Percentiles rank a stretch among this genome's conserved stretches.
Evolutionary conservation across 2,329 filamentous ascomycete species (phyloP).

Genomic region (Colletotrichum limetticola): DNA sequence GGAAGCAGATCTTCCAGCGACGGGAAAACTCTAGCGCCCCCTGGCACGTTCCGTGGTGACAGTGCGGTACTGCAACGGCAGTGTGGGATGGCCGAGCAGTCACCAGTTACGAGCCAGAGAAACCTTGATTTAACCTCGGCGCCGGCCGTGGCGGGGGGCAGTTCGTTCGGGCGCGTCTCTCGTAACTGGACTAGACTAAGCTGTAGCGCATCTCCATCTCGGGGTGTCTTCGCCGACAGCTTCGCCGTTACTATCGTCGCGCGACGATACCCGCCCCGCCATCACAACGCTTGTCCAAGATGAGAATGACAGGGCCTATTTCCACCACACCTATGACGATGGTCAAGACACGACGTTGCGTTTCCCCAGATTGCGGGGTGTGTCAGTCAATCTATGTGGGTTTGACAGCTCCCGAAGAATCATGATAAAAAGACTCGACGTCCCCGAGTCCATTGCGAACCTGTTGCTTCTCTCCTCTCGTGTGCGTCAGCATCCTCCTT

Average conservation of each 20-base stretch:
- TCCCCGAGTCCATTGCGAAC: neutral
- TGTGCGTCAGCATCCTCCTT: neutral
- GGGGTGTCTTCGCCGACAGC: neutral
- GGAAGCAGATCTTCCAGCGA: conserved; percentile 16
- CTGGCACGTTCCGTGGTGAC: neutral
- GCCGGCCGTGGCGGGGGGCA: neutral
- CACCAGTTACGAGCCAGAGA: no score
- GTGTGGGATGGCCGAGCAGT: neutral
- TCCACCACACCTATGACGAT: neutral
- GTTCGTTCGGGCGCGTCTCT: neutral
- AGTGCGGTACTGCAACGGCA: neutral
- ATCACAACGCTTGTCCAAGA: neutral
- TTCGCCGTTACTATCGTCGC: neutral
- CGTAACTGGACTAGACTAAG: neutral
- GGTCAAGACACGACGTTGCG: neutral
- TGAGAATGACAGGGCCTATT: neutral
- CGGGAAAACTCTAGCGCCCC: conserved; percentile 9
- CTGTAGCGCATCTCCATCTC: neutral
- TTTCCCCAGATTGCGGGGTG: neutral
- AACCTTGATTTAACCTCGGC: conserved; percentile 2
- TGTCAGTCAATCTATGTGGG: neutral
- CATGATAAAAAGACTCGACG: conserved; percentile 9
- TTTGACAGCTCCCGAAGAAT: neutral
- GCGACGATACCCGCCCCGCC: neutral
- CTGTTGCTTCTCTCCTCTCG: no score